Conservation (phyloP, 345 rosid species). For the Sisymbrium altissimum region DNA sequence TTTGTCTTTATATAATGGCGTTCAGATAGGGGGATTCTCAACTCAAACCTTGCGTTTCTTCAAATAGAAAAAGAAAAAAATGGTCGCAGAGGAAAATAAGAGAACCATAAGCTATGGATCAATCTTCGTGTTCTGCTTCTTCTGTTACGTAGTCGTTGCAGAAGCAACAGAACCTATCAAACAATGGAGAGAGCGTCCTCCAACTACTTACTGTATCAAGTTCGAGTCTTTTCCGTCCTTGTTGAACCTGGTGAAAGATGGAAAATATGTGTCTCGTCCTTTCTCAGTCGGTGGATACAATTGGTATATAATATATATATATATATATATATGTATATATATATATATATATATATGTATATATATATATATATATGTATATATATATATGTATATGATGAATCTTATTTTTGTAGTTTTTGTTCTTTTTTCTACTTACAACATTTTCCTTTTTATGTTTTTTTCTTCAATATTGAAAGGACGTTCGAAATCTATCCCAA, state of each 20-base stretch:
- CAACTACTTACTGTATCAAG: not conserved
- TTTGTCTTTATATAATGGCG: no score
- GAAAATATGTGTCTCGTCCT: constrained; percentile 5
- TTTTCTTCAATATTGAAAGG: not conserved
- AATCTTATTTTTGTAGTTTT: not conserved
- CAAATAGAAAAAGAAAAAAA: no score
- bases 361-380: no score
- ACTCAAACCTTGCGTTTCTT: no score
- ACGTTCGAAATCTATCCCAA: constrained; percentile 15
- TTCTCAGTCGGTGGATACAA: constrained; percentile 5
- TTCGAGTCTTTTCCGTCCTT: constrained; percentile 4
- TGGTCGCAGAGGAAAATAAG: no score
- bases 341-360: no score
- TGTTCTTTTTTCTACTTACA: not conserved
- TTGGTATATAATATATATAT: not conserved
- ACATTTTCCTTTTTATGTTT: not conserved
- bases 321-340: no score
- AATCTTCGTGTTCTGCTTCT: no score
- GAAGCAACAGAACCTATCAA: not conserved
- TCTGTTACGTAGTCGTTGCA: no score
- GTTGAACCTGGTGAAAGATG: not conserved
- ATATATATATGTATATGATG: no score
- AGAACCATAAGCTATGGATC: no score
- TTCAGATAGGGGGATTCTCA: no score
- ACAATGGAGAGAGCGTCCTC: not conserved